A percentile compares a stretch with the other conserved stretches of the same genome.
phyloP scores from a whole-genome alignment of 2,329 filamentous ascomycete genomes.

The Fusarium miscanthi region DNA sequence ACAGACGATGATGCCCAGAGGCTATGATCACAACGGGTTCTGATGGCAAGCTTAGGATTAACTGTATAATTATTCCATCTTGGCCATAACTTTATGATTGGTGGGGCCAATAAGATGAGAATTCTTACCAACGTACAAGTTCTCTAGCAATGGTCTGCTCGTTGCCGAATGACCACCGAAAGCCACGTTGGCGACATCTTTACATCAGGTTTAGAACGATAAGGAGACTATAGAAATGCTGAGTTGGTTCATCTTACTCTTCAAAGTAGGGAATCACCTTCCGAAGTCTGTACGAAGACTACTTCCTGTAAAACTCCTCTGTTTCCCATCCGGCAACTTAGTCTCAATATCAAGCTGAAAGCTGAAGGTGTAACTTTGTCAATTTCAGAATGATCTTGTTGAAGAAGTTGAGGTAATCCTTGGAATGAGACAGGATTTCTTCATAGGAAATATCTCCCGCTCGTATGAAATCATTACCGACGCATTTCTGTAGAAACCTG shows the following conservation, averaged over 20 bases:
- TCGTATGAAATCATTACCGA: too few relatives aligned
- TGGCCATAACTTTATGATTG: not conserved
- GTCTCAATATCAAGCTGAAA: not conserved
- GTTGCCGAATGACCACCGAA: not conserved
- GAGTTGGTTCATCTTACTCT: not conserved
- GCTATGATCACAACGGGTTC: not conserved
- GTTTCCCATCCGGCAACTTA: not conserved
- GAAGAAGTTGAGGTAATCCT: not conserved
- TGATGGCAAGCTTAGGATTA: not conserved
- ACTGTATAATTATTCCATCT: not conserved
- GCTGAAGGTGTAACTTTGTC: not conserved
- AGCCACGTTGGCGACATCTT: not conserved
- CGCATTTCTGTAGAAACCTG: not conserved
- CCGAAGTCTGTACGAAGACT: not conserved
- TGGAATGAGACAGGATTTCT: not conserved
- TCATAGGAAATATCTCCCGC: not conserved
- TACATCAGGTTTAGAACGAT: not conserved
- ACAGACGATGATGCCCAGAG: not conserved
- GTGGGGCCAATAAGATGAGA: not conserved
- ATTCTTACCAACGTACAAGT: not conserved
- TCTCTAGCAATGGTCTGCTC: not conserved
- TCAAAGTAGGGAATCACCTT: not conserved
- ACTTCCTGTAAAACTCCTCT: not conserved
- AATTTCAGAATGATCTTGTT: not conserved
- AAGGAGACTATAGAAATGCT: not conserved